Evolutionary conservation across 257 asterid species (phyloP).

Genomic region (Penstemon barbatus): DNA sequence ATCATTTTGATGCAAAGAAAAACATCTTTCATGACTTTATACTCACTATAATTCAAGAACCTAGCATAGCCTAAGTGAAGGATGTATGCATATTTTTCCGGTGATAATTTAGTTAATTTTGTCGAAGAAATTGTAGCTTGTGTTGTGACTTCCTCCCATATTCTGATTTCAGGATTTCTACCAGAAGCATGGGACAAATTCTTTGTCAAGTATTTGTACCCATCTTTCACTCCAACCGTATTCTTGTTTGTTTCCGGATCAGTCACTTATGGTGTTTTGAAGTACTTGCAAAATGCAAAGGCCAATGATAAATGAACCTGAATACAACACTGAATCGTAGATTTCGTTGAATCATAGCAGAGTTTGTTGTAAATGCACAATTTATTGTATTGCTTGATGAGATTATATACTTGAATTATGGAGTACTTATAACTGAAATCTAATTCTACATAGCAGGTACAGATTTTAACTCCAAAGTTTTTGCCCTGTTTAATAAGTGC

Average conservation of each 20-base stretch:
- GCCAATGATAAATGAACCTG: conserved; percentile 40
- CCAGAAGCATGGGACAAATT: conserved; percentile 90
- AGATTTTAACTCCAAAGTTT: too few species aligned
- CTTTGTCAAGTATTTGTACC: conserved; percentile 82
- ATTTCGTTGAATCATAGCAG: too few species aligned
- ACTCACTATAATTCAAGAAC: too few species aligned
- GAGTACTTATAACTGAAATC: too few species aligned
- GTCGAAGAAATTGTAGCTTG: conserved; percentile 1
- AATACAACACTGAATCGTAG: not conserved
- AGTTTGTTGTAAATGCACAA: not conserved
- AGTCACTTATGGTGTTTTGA: conserved; percentile 69
- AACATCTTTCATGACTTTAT: too few species aligned
- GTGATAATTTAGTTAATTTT: not conserved
- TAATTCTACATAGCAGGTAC: too few species aligned
- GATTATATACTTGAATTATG: too few species aligned
- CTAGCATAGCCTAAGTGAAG: not conserved
- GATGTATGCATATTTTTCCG: not conserved
- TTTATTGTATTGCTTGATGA: not conserved
- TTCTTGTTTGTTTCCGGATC: conserved; percentile 87
- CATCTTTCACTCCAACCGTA: conserved; percentile 93
- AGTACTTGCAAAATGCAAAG: conserved; percentile 76
- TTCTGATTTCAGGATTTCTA: conserved; percentile 61
- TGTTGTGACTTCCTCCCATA: not conserved
- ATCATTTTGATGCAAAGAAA: too few species aligned
- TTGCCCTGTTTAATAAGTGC: too few species aligned